phyloP scores from a whole-genome alignment of 306 rosid genomes.

The Nissolia schottii region DNA sequence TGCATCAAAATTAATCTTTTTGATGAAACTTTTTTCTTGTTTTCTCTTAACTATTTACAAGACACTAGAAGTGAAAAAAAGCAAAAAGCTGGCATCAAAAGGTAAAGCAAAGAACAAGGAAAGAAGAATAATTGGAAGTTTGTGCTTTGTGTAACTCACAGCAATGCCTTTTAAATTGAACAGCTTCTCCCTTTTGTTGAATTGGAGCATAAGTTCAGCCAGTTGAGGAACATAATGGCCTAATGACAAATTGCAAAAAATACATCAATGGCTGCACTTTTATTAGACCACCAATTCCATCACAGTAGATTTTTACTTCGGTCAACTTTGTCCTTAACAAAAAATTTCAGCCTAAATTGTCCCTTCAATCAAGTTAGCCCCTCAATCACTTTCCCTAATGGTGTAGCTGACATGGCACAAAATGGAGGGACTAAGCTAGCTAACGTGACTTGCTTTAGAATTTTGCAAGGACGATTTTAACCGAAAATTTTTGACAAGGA shows the following conservation, averaged over 20 bases:
- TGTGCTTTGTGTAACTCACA: constrained; percentile 40
- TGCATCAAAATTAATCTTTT: too few relatives aligned
- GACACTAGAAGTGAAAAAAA: neutral
- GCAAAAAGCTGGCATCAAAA: constrained; percentile 9
- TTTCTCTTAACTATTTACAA: neutral
- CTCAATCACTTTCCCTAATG: too few relatives aligned
- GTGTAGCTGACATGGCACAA: too few relatives aligned
- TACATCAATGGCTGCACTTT: neutral
- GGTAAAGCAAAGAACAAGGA: constrained; percentile 5
- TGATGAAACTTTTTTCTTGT: neutral
- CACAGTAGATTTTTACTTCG: too few relatives aligned
- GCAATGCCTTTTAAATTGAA: constrained; percentile 73
- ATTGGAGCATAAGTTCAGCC: constrained; percentile 56
- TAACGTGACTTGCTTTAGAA: too few relatives aligned
- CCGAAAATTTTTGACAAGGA: too few relatives aligned
- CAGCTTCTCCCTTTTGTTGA: constrained; percentile 45
- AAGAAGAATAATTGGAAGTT: constrained; percentile 34
- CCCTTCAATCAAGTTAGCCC: too few relatives aligned
- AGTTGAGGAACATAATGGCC: constrained; percentile 88
- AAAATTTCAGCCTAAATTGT: too few relatives aligned
- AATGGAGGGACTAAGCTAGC: too few relatives aligned
- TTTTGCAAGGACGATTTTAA: too few relatives aligned
- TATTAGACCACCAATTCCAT: too few relatives aligned
- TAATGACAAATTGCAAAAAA: constrained; percentile 13
- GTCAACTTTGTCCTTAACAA: too few relatives aligned